Conservation (phyloP, 2,329 filamentous ascomycete genomes). For the Fusarium dimerum region DNA sequence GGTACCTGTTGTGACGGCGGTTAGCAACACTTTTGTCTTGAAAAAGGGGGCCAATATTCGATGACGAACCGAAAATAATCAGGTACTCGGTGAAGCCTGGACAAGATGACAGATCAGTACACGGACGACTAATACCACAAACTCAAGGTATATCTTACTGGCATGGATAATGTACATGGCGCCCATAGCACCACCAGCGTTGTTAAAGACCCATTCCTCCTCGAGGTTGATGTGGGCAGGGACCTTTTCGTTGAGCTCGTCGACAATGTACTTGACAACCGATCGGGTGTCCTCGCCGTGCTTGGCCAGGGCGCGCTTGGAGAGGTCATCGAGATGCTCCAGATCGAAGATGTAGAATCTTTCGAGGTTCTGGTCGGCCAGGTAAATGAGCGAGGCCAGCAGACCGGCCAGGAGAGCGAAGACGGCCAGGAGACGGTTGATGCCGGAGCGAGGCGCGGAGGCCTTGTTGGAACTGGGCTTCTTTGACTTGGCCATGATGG, state of each 20-base stretch:
- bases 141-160: constrained; percentile 50
- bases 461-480: neutral
- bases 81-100: constrained; percentile 81
- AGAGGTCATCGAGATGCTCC: constrained; percentile 67
- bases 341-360: constrained; percentile 76
- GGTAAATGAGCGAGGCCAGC: constrained; percentile 54
- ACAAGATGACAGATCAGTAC: constrained; percentile 5
- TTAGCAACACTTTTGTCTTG: constrained; percentile 6
- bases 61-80: constrained; percentile 69
- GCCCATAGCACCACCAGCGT: constrained; percentile 88
- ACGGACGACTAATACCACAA: neutral
- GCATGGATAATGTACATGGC: constrained; percentile 89
- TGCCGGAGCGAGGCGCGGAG: constrained; percentile 24
- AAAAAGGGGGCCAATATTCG: neutral
- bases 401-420: constrained; percentile 56
- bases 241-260: constrained; percentile 59
- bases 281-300: constrained; percentile 75
- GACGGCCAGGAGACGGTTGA: constrained; percentile 46
- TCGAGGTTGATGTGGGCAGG: constrained; percentile 63
- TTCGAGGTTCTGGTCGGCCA: constrained; percentile 60
- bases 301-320: constrained; percentile 62
- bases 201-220: constrained; percentile 91
- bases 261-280: constrained; percentile 69
- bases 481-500: constrained; percentile 9
- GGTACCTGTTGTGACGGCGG: constrained; percentile 47